Conservation (phyloP, 345 rosid species). For the Brassica juncea region DNA sequence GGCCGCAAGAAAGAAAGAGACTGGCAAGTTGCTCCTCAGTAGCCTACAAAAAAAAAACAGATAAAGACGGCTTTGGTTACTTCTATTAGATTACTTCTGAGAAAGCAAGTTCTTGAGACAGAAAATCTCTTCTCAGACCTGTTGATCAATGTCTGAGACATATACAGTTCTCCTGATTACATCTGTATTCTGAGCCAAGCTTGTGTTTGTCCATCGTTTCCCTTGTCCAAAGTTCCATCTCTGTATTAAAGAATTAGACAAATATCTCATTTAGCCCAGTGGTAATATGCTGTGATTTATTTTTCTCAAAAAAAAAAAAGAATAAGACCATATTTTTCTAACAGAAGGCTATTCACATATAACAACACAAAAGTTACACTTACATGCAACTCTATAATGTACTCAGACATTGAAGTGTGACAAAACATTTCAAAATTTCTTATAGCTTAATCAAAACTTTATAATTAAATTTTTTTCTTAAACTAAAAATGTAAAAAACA, state of each 20-base stretch:
- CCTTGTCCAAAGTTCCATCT: conserved; percentile 63
- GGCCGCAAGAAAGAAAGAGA: conserved; percentile 78
- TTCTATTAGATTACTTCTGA: not conserved
- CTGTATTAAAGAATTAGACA: conserved; percentile 36
- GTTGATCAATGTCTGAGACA: conserved; percentile 34
- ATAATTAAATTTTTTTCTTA: not conserved
- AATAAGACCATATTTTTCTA: not conserved
- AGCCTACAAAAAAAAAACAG: conserved; percentile 45
- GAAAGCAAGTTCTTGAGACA: not conserved
- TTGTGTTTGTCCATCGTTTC: conserved; percentile 60
- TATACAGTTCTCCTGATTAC: conserved; percentile 30
- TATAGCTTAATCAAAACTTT: conserved; percentile 1
- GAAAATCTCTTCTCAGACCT: not conserved
- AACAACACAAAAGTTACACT: not conserved
- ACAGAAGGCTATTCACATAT: not conserved
- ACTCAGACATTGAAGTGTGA: not conserved
- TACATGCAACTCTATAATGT: not conserved
- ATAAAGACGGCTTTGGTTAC: not conserved
- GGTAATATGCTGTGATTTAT: no score
- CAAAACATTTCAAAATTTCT: not conserved
- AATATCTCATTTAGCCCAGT: no score
- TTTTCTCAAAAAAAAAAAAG: no score
- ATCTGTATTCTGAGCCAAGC: conserved; percentile 42
- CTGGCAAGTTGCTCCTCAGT: conserved; percentile 95
- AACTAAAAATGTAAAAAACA: not conserved